Conservation (phyloP, 225 moss, liverwort and hornwort species). For the Rhytidiadelphus loreus region DNA sequence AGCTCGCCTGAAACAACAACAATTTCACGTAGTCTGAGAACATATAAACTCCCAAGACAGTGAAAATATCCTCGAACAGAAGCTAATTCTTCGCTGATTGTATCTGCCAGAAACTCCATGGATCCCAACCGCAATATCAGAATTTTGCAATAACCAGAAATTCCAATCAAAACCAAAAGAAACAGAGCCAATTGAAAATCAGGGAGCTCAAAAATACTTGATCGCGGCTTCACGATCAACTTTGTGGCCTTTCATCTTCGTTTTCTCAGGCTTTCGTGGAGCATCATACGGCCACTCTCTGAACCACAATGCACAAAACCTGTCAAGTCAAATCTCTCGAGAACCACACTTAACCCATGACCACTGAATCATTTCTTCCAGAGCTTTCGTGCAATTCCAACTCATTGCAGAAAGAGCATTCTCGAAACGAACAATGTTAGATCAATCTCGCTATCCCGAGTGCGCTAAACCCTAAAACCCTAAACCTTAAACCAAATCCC, state of each 20-base stretch:
- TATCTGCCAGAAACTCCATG: not conserved
- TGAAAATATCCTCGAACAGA: not conserved
- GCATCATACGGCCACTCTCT: constrained; percentile 85
- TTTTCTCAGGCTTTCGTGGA: constrained; percentile 67
- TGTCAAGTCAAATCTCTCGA: not conserved
- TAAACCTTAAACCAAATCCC: not conserved
- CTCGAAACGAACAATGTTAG: not conserved
- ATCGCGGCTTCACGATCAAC: constrained; percentile 77
- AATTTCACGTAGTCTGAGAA: not conserved
- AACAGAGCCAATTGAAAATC: not conserved
- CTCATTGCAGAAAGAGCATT: not conserved
- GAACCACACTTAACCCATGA: not conserved
- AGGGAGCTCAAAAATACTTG: constrained; percentile 30
- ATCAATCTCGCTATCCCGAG: not conserved
- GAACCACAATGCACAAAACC: not conserved
- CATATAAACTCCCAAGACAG: not conserved
- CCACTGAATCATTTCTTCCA: not conserved
- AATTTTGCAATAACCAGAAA: not conserved
- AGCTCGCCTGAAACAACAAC: constrained; percentile 46
- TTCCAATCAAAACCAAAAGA: not conserved
- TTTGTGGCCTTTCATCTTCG: constrained; percentile 82
- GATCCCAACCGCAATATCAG: not conserved
- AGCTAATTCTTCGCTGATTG: not conserved
- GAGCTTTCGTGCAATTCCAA: not conserved
- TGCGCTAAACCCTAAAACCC: not conserved